These are phyloP conservation scores for Pouteria glomerata DNA, from an alignment of 148 eudicot genomes.

Conservation along the genomic window DNA sequence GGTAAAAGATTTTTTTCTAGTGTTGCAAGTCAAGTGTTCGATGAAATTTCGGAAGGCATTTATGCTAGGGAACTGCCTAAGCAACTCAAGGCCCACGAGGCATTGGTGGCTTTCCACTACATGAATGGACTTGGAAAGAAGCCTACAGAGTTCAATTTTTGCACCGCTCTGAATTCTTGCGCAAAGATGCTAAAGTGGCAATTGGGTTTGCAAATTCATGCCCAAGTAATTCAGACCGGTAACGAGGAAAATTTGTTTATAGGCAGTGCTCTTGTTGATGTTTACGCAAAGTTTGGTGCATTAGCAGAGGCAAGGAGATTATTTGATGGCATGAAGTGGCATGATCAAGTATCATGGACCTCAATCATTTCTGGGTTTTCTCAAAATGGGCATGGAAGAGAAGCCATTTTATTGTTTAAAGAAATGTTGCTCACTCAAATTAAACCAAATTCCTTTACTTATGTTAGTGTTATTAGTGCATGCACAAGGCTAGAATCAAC, in stretches of 20 bases:
- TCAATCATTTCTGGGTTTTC: conserved; percentile 36
- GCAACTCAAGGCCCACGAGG: neutral
- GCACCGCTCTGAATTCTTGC: conserved; percentile 28
- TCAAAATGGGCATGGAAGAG: conserved; percentile 20
- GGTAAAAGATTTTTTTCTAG: neutral
- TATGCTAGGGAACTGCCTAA: neutral
- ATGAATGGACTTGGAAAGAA: conserved; percentile 8
- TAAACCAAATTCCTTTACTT: conserved; percentile 41
- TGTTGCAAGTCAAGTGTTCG: conserved; percentile 19
- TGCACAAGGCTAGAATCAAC: conserved; percentile 17
- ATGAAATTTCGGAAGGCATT: conserved; percentile 16
- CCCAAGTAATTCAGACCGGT: conserved; percentile 25
- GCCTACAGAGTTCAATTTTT: conserved; percentile 29
- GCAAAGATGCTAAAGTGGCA: conserved; percentile 23
- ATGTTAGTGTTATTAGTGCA: conserved; percentile 29
- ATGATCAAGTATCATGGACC: conserved; percentile 46
- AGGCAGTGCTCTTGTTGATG: conserved; percentile 32
- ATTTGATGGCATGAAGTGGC: conserved; percentile 33
- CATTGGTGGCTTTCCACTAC: neutral
- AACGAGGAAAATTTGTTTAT: conserved; percentile 27
- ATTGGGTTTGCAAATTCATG: conserved; percentile 37
- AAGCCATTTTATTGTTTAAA: conserved; percentile 30
- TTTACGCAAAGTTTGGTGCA: conserved; percentile 32
- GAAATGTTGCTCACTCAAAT: conserved; percentile 23
- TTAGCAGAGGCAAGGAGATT: conserved; percentile 31